Percentiles rank a stretch among this genome's conserved stretches.
phyloP scores from a whole-genome alignment of 1,139 yeast genomes.

The Kodamaea suecica region DNA sequence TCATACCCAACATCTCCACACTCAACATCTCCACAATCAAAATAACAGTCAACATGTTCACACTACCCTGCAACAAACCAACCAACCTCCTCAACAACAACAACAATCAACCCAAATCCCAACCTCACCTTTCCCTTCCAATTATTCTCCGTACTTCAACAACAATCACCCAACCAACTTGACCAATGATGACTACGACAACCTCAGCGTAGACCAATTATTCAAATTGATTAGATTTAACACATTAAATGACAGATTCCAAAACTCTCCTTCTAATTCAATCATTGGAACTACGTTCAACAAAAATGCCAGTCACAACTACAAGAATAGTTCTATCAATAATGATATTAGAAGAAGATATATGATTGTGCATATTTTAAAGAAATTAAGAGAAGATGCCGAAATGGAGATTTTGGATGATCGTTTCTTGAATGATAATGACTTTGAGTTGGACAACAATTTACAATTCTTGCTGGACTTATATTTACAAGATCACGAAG shows the following conservation, averaged over 20 bases:
- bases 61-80: background rate
- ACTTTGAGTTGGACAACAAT: conserved; percentile 45
- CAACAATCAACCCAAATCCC: background rate
- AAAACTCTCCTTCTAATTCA: background rate
- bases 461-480: conserved; percentile 42
- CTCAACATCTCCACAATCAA: background rate
- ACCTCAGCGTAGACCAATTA: conserved; percentile 35
- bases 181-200: conserved; percentile 42
- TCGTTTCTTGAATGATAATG: conserved; percentile 29
- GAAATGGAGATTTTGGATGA: conserved; percentile 37
- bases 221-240: conserved; percentile 27
- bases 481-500: conserved; percentile 39
- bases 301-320: conserved; percentile 8
- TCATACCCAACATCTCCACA: background rate
- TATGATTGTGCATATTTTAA: conserved; percentile 35
- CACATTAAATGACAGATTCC: conserved; percentile 8
- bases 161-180: conserved; percentile 25
- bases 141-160: conserved; percentile 20
- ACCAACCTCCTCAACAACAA: background rate
- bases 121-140: background rate
- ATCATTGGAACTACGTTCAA: conserved; percentile 7
- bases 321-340: conserved; percentile 17
- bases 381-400: conserved; percentile 39
- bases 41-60: too few relatives aligned
- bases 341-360: conserved; percentile 38